These are phyloP conservation scores for Pythium pyrilobum DNA, from an alignment of 352 stramenopile species.

Conservation along the genomic window DNA sequence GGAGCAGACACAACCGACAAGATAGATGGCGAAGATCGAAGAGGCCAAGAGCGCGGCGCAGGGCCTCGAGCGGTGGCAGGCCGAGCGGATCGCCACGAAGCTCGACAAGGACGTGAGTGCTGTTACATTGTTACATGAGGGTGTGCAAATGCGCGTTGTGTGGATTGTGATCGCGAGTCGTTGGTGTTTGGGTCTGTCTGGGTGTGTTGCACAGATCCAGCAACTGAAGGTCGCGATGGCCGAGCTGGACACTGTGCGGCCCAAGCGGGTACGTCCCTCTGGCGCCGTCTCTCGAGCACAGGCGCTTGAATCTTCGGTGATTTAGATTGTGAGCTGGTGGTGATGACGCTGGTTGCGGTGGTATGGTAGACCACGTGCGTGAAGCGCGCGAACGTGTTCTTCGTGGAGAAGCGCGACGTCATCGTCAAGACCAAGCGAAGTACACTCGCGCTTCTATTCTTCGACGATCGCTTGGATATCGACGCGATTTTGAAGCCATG, in stretches of 20 bases:
- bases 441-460: slow-evolving; percentile 17
- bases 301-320: no score
- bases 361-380: slow-evolving; percentile 50
- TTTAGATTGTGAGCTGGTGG: no score
- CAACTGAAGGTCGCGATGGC: slow-evolving; percentile 68
- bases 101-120: slow-evolving; percentile 34
- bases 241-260: slow-evolving; percentile 62
- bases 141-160: no score
- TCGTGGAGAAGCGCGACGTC: slow-evolving; percentile 58
- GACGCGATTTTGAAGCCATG: background rate
- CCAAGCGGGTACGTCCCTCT: slow-evolving; percentile 46
- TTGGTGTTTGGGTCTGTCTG: background rate
- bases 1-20: background rate
- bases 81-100: slow-evolving; percentile 30
- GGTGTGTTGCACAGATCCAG: slow-evolving; percentile 42
- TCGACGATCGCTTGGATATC: no score
- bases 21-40: slow-evolving; percentile 31
- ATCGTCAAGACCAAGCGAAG: slow-evolving; percentile 67
- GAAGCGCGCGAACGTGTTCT: slow-evolving; percentile 70
- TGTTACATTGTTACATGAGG: background rate
- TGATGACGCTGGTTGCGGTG: background rate
- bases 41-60: slow-evolving; percentile 15
- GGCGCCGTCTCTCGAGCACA: no score
- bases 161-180: no score
- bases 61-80: slow-evolving; percentile 34